phyloP scores from a whole-genome alignment of 352 stramenopile genomes.

The Blastocystis sp. region DNA sequence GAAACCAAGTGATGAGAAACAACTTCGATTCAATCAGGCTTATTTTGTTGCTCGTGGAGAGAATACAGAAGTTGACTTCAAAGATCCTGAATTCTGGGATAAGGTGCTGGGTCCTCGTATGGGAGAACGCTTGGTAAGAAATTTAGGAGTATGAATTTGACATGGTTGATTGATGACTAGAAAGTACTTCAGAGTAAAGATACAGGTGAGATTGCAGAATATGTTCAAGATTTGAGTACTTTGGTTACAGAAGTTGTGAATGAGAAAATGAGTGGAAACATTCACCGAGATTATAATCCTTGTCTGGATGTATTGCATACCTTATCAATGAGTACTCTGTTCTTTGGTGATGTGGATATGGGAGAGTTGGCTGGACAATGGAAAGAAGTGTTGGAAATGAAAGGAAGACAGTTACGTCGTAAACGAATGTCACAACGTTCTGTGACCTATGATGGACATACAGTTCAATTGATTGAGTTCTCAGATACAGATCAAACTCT shows the following conservation, averaged over 20 bases:
- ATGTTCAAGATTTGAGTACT: constrained; percentile 74
- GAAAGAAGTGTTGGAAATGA: constrained; percentile 59
- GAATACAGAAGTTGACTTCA: constrained; percentile 86
- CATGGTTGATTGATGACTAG: constrained; percentile 65
- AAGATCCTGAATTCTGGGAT: constrained; percentile 98
- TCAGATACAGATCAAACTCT: neutral
- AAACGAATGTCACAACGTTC: constrained; percentile 19
- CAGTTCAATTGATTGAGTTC: constrained; percentile 44
- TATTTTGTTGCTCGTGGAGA: constrained; percentile 63
- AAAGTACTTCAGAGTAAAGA: constrained; percentile 67
- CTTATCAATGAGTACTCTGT: constrained; percentile 38
- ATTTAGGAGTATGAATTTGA: constrained; percentile 76
- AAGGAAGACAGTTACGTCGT: constrained; percentile 40
- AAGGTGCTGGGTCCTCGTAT: constrained; percentile 81
- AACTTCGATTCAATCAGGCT: constrained; percentile 66
- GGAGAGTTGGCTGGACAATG: constrained; percentile 18
- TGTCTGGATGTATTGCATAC: constrained; percentile 49
- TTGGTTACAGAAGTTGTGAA: constrained; percentile 75
- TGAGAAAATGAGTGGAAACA: constrained; percentile 73
- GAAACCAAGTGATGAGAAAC: constrained; percentile 74
- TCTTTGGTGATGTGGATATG: constrained; percentile 27
- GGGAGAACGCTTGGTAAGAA: constrained; percentile 77
- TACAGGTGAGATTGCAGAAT: constrained; percentile 75
- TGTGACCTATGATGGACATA: constrained; percentile 31
- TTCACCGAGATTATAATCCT: constrained; percentile 38